Conservation (phyloP, 2,329 filamentous ascomycete genomes). For the Endothia cerciana region DNA sequence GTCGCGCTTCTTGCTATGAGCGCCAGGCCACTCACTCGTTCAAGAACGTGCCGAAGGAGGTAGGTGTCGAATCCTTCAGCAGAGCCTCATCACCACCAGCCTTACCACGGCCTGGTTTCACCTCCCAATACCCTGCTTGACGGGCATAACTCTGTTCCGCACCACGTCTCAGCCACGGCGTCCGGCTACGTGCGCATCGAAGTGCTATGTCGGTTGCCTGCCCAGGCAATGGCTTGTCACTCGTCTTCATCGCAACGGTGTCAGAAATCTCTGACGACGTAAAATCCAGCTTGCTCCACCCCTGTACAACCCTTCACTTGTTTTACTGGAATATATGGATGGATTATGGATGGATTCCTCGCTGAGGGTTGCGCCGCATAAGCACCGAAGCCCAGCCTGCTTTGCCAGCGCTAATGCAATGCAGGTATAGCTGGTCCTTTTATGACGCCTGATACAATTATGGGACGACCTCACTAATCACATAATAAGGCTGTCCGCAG, state of each 20-base stretch:
- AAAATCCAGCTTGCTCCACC: not conserved
- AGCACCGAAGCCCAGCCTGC: not conserved
- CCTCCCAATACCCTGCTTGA: too few relatives aligned
- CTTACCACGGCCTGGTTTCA: too few relatives aligned
- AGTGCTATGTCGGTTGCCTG: not conserved
- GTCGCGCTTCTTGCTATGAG: too few relatives aligned
- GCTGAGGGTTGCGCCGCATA: not conserved
- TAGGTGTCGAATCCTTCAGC: too few relatives aligned
- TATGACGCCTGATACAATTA: too few relatives aligned
- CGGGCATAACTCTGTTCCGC: slow-evolving; percentile 2
- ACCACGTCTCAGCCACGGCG: not conserved
- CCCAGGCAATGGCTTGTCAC: not conserved
- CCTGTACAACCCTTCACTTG: not conserved
- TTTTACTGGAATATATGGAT: not conserved
- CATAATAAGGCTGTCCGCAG: not conserved
- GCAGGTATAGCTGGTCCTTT: too few relatives aligned
- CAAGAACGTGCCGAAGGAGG: too few relatives aligned
- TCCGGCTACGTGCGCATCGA: not conserved
- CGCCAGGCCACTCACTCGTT: too few relatives aligned
- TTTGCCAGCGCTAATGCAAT: not conserved
- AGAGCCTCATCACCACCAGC: too few relatives aligned
- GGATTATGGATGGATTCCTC: not conserved
- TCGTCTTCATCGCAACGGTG: not conserved
- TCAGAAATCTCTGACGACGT: not conserved
- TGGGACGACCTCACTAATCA: not conserved